Percentiles rank a stretch among this genome's conserved stretches.
Conservation (phyloP, 352 stramenopile genomes). For the Elongisporangium anandrum region DNA sequence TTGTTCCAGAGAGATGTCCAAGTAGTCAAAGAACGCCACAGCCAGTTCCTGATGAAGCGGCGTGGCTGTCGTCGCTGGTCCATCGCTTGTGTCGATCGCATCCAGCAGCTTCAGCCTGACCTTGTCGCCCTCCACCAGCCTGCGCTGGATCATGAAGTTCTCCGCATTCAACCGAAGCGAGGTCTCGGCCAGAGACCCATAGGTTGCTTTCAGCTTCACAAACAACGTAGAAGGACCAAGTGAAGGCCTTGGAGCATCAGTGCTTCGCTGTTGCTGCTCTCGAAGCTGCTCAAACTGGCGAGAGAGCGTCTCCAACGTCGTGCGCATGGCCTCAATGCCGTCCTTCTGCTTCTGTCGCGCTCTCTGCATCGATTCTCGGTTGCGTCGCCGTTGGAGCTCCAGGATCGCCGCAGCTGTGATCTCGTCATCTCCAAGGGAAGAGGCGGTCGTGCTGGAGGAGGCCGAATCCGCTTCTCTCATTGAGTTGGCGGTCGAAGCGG, state of each 20-base stretch:
- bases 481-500: not conserved
- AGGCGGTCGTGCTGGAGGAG: too few relatives aligned
- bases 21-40: constrained; percentile 29
- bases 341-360: constrained; percentile 34
- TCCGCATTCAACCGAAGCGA: constrained; percentile 56
- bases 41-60: too few relatives aligned
- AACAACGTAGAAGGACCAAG: too few relatives aligned
- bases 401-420: too few relatives aligned
- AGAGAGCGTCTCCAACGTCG: constrained; percentile 37
- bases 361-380: constrained; percentile 50
- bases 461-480: too few relatives aligned
- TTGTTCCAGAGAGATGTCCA: constrained; percentile 45
- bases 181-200: constrained; percentile 44
- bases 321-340: constrained; percentile 40
- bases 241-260: too few relatives aligned
- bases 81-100: too few relatives aligned
- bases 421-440: not conserved
- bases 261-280: constrained; percentile 21
- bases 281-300: constrained; percentile 36
- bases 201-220: constrained; percentile 28
- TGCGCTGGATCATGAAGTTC: constrained; percentile 46
- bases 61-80: too few relatives aligned
- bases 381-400: too few relatives aligned
- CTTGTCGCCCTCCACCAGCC: constrained; percentile 49
- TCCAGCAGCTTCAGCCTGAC: too few relatives aligned